Evolutionary conservation across 495 filamentous ascomycete genomes (phyloP).

Genomic region (Daldinia grandis): DNA sequence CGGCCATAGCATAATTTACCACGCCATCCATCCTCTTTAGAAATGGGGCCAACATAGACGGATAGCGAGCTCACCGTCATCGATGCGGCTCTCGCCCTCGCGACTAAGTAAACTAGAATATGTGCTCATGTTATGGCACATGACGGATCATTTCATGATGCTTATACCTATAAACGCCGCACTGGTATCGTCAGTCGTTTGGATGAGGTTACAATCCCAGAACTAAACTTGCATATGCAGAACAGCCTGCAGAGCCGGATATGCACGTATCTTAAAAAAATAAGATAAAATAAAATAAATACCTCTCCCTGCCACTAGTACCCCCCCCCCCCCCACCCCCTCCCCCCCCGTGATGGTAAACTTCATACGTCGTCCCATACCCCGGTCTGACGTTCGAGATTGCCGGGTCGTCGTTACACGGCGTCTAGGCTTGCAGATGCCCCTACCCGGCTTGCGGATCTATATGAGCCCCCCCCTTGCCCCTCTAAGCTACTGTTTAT

Average conservation of each 20-base stretch:
- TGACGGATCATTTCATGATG: conserved; percentile 30
- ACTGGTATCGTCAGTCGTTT: conserved; percentile 11
- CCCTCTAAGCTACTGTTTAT: background rate
- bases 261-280: conserved; percentile 20
- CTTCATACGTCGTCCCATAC: background rate
- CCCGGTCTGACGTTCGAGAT: conserved; percentile 12
- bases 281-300: too few species aligned
- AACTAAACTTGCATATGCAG: conserved; percentile 30
- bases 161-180: background rate
- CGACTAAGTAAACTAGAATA: conserved; percentile 10
- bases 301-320: background rate
- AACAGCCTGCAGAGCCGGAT: conserved; percentile 16
- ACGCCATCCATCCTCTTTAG: conserved; percentile 4
- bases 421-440: conserved; percentile 12
- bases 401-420: conserved; percentile 25
- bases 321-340: too few species aligned
- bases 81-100: background rate
- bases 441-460: conserved; percentile 31
- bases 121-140: conserved; percentile 33
- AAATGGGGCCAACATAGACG: conserved; percentile 12
- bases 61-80: background rate
- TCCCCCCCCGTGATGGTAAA: conserved; percentile 4
- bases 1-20: background rate
- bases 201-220: conserved; percentile 1
- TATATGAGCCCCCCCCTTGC: conserved; percentile 8